Evolutionary conservation across 2,329 filamentous ascomycete genomes (phyloP).

Genomic region (Dryadomyces quercivorus): DNA sequence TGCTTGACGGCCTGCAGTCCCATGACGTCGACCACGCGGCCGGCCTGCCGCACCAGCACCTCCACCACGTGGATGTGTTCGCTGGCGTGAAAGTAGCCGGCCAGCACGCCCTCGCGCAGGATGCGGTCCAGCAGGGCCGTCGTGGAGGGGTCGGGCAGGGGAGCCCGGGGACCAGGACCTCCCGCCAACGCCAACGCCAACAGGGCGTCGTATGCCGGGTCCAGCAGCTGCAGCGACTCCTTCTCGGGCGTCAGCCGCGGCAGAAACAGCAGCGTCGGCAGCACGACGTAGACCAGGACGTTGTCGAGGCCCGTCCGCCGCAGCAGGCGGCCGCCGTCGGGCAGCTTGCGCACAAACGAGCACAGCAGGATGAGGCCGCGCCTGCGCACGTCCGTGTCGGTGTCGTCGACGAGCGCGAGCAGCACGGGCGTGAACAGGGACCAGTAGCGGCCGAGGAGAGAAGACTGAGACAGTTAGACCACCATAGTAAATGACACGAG

Average conservation of each 20-base stretch:
- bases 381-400: constrained; percentile 36
- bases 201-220: constrained; percentile 54
- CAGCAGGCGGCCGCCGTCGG: constrained; percentile 16
- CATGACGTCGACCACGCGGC: constrained; percentile 39
- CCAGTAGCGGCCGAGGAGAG: constrained; percentile 45
- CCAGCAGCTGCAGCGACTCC: constrained; percentile 55
- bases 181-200: constrained; percentile 44
- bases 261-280: constrained; percentile 63
- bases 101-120: constrained; percentile 42
- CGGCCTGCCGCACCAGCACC: constrained; percentile 39
- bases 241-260: constrained; percentile 64
- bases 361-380: constrained; percentile 43
- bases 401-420: constrained; percentile 56
- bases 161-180: no score
- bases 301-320: constrained; percentile 46
- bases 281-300: constrained; percentile 57
- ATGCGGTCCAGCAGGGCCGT: constrained; percentile 36
- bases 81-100: constrained; percentile 43
- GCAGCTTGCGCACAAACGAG: constrained; percentile 43
- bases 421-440: constrained; percentile 57
- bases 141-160: neutral
- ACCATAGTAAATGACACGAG: no score
- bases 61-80: constrained; percentile 45
- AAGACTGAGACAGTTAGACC: constrained; percentile 13
- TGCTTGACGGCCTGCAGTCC: constrained; percentile 55